Percentiles rank a stretch among this genome's conserved stretches.
These are phyloP conservation scores for Anthracocystis panici-leucophaei DNA, from an alignment of 1,284 basidiomycete genomes.

Conservation along the genomic window DNA sequence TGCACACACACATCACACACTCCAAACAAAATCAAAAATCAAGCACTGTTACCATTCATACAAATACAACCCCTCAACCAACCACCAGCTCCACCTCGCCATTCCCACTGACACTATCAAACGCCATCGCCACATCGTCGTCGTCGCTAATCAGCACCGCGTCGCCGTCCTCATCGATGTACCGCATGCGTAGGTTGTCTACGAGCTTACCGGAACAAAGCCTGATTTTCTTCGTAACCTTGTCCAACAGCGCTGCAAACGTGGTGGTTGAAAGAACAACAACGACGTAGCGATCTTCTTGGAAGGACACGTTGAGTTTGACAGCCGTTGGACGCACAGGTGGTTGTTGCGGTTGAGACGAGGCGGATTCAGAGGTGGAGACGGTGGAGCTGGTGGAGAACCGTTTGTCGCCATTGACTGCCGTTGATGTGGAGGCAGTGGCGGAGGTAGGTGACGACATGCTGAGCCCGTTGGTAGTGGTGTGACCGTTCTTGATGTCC, in stretches of 20 bases:
- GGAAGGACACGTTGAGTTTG: conserved; percentile 77
- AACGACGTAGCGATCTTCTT: conserved; percentile 91
- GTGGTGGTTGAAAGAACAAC: conserved; percentile 83
- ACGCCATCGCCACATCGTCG: conserved; percentile 67
- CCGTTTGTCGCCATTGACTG: conserved; percentile 36
- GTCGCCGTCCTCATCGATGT: conserved; percentile 68
- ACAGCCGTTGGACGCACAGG: conserved; percentile 48
- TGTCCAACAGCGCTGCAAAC: conserved; percentile 85
- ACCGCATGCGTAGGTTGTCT: conserved; percentile 49
- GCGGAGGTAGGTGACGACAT: background rate
- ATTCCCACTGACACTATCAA: conserved; percentile 43
- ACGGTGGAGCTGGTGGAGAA: conserved; percentile 48
- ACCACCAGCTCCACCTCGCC: conserved; percentile 57
- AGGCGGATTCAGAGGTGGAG: conserved; percentile 53
- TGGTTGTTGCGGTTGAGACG: conserved; percentile 6
- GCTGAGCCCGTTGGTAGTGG: background rate
- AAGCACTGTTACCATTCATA: background rate
- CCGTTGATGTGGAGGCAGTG: background rate
- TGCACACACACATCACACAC: no score
- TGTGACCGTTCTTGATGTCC: conserved; percentile 11
- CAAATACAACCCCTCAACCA: conserved; percentile 4
- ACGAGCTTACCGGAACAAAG: conserved; percentile 70
- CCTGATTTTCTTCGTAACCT: conserved; percentile 90
- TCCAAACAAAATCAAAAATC: no score
- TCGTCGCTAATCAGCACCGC: conserved; percentile 64